Evolutionary conservation across 768 basidiomycete genomes (phyloP).

Genomic region (Naematelia aurantialba): DNA sequence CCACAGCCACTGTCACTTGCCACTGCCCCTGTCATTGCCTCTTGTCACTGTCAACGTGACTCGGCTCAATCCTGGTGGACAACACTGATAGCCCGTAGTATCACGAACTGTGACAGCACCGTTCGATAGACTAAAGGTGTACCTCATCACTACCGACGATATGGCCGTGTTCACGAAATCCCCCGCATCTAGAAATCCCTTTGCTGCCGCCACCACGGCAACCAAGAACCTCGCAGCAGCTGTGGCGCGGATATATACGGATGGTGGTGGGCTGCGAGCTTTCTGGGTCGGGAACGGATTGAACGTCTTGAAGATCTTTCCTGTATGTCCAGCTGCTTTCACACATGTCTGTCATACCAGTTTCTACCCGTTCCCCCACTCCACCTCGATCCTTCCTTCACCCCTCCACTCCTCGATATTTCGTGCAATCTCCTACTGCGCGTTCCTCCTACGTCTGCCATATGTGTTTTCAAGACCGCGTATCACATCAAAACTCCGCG

Average conservation of each 20-base stretch:
- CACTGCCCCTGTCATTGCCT: too few relatives aligned
- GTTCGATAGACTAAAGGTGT: conserved; percentile 93
- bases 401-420: too few relatives aligned
- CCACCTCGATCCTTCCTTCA: not conserved
- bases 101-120: conserved; percentile 95
- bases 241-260: conserved; percentile 73
- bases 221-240: conserved; percentile 63
- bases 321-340: conserved; percentile 50
- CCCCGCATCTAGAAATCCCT: conserved; percentile 34
- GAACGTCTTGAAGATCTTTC: conserved; percentile 91
- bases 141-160: conserved; percentile 69
- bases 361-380: not conserved
- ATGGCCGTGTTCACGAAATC: conserved; percentile 1
- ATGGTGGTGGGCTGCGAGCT: conserved; percentile 73
- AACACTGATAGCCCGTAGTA: too few relatives aligned
- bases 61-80: too few relatives aligned
- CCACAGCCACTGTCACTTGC: too few relatives aligned
- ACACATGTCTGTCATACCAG: not conserved
- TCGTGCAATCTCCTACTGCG: too few relatives aligned
- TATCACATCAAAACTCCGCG: too few relatives aligned
- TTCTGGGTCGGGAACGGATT: conserved; percentile 96
- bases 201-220: conserved; percentile 33
- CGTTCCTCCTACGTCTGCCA: too few relatives aligned
- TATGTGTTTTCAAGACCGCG: not conserved
- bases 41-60: too few relatives aligned